Conservation (phyloP, 805 yeast species). For the Lipomyces yamanashiensis region DNA sequence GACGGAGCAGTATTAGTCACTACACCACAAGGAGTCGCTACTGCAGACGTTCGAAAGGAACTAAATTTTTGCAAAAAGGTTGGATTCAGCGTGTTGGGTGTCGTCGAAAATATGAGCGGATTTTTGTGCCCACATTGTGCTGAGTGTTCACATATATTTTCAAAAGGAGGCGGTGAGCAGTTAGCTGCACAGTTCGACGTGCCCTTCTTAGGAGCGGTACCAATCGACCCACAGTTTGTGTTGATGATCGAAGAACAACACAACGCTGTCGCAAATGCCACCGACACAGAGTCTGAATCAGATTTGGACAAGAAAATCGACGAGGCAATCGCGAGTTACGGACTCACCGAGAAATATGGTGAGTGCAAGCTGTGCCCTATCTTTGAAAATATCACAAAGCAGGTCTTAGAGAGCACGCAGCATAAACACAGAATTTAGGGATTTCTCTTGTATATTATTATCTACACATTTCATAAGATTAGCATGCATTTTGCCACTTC, state of each 20-base stretch:
- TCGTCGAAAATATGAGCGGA: conserved; percentile 96
- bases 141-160: conserved; percentile 85
- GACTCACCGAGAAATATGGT: conserved; percentile 30
- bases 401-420: conserved; percentile 18
- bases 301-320: conserved; percentile 29
- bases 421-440: neutral
- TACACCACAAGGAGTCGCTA: conserved; percentile 92
- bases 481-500: too few relatives aligned
- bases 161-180: conserved; percentile 86
- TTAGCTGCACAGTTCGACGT: conserved; percentile 67
- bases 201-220: conserved; percentile 81
- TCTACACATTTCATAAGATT: neutral
- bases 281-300: conserved; percentile 36
- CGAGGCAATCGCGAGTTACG: neutral
- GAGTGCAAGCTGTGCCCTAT: conserved; percentile 33
- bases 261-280: conserved; percentile 39
- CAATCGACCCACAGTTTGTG: conserved; percentile 91
- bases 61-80: conserved; percentile 90
- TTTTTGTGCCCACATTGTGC: conserved; percentile 92
- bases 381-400: conserved; percentile 29
- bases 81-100: conserved; percentile 75
- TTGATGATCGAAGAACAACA: conserved; percentile 77
- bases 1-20: conserved; percentile 96
- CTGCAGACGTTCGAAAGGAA: conserved; percentile 93
- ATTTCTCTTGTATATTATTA: neutral